Base-by-base conservation (phyloP, 176 grass and related monocot species). In the Eragrostis curvula region DNA sequence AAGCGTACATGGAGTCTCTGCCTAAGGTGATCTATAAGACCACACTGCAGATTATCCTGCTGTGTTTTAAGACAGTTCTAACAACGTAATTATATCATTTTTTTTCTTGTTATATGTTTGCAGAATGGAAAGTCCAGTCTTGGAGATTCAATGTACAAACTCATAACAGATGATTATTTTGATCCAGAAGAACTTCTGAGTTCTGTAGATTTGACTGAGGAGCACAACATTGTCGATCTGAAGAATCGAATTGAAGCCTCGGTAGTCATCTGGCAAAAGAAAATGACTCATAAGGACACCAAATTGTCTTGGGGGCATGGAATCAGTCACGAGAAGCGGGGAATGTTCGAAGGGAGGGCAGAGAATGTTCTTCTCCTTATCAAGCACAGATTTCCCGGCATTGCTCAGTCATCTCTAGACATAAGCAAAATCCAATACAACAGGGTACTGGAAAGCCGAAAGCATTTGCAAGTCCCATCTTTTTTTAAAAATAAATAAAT, bases 401-500 rank as follows among this genome's bases (percentile, higher is more conserved):
- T 90, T 24, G 80, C 94, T 36, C 91, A 91, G 40, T 93, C 91
- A 15, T 18, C 77, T 29, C 88, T 97, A 14, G 91, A 97, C 78
- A 93, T 90, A 41, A 97, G 81, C 84, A 97, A 97, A 77, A 97
- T 97, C 16, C 88, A 97, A 30, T 70, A 89, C 30, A 97, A 93
- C 58, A 89, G 70, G 94, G 94, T 93, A 92, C 18, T 47, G 20
- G 9, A 42, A 60, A 75, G 12, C 13, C 12, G 20, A 29, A 43
- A 75, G 9, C 13, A 24, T 63, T 28, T n/a, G 10, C n/a, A 66
- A 14, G 77, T 70, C 12, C 0, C 40, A 16, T 71, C 73, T 75
- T 75, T 42, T 17, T 48, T 48, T 61, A 28, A n/a, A n/a, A n/a
- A n/a, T n/a, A n/a, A n/a, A n/a, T n/a, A n/a, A n/a, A n/a, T n/a